Evolutionary conservation across 495 filamentous ascomycete species (phyloP), one percentile per base, ranked within the genome.

Genomic region (Penicillium samsonianum): DNA sequence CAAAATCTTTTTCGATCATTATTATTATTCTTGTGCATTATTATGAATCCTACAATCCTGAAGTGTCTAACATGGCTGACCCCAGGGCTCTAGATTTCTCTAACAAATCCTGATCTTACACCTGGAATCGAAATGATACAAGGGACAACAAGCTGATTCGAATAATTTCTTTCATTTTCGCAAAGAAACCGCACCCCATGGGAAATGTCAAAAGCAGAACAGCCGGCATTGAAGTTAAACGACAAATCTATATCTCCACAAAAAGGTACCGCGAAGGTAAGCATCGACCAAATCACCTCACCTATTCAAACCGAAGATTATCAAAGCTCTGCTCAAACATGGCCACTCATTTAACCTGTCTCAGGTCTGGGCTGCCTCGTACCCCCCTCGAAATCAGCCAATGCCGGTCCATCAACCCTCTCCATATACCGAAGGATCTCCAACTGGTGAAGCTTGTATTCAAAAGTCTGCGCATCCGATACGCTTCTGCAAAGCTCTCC

Each of bases 381-480:
- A 22, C 14, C 37, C 6, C 1, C 5, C 31, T 54, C 40, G 11
- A 55, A 26, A 2, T 55, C 53, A 5, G 33, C 14, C 53, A 47
- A 38, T 28, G 41, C 42, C 30, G 17, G 10, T 9, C 20, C 33
- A 14, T 55, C 53, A 30, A 26, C 20, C 23, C 53, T 47, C 25
- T 44, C 43, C 42, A 55, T 37, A 28, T 26, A 47, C 30, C 53
- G 53, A 35, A 55, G 25, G 5, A 55, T 6, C 31, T 55, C 53
- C 42, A 55, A 38, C 23, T 55, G 53, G 22, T 55, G 53, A 55
- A 55, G 53, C 23, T 31, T 45, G 33, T 38, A 37, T 28, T 55
- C 53, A 16, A 55, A 33, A 9, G 42, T 47, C 42, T 47, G 53
- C 31, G 53, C 42, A 38, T 55, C 53, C 0, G 53, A 26, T 8